Evolutionary conservation across 2,329 filamentous ascomycete species (phyloP).

Genomic region (Claviceps paspali): DNA sequence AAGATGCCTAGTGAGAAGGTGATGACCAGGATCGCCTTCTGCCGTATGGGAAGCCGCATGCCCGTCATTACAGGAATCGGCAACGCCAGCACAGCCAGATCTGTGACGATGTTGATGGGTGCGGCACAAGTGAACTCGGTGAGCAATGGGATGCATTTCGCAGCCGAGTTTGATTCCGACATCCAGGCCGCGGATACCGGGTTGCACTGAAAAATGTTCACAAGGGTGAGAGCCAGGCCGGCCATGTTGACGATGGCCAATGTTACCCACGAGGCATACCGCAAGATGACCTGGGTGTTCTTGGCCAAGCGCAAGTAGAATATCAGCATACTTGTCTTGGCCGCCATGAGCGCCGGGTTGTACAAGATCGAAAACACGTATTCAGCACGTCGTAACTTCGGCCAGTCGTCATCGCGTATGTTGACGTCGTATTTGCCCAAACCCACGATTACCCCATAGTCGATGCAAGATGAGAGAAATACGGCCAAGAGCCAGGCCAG

Average conservation of each 20-base stretch:
- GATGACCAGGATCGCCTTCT: conserved; percentile 75
- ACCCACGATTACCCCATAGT: conserved; percentile 46
- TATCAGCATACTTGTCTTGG: conserved; percentile 81
- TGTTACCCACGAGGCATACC: conserved; percentile 67
- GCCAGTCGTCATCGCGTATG: conserved; percentile 34
- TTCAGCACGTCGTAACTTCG: conserved; percentile 41
- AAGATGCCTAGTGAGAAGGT: conserved; percentile 83
- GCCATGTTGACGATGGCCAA: conserved; percentile 64
- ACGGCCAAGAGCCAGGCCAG: conserved; percentile 62
- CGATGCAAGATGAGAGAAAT: conserved; percentile 51
- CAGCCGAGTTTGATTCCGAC: conserved; percentile 15
- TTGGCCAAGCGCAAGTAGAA: conserved; percentile 79
- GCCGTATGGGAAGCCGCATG: conserved; percentile 70
- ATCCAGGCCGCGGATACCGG: conserved; percentile 59
- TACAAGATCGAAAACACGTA: conserved; percentile 51
- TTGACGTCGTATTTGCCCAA: conserved; percentile 52
- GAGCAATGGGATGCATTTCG: conserved; percentile 39
- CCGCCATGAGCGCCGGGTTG: conserved; percentile 81
- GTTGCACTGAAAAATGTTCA: conserved; percentile 76
- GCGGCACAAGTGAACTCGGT: conserved; percentile 59
- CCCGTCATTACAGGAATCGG: conserved; percentile 78
- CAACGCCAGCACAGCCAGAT: conserved; percentile 72
- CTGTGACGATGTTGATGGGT: conserved; percentile 83
- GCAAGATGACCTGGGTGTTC: conserved; percentile 60
- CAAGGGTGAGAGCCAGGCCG: conserved; percentile 63